Base-by-base conservation (phyloP, 1,284 basidiomycete genomes). In the Flammula alnicola region DNA sequence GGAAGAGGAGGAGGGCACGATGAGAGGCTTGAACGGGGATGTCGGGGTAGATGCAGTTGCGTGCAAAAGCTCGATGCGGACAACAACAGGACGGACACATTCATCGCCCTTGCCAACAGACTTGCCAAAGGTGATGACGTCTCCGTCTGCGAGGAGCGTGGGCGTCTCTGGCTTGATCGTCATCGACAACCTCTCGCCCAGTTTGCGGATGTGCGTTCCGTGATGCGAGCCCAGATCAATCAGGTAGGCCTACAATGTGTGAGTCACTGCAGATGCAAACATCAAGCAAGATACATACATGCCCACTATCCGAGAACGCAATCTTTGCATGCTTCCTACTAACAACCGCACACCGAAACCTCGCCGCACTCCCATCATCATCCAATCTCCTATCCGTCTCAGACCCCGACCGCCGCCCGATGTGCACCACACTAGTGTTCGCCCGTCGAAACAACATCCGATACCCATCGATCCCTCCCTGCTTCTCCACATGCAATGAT, bases 121-220 rank as follows among this genome's bases (percentile, higher is more conserved):
- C 69, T 88, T 89, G 54, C 87, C 87, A 62, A 90, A 87, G 1
- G 85, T 89, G 52, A 90, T 59, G 30, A 77, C 63, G 62, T 89
- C 87, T 49, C 84, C 85, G 59, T 87, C 79, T 26, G 71, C 62
- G 29, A 90, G 76, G 14, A 70, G 62, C 23, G 70, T 73, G 10
- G 79, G 74, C 1, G 68, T 69, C 53, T 83, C 77, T 14, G 80
- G 70, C 33, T 67, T 63, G 19, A 86, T 64, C 47, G 63, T 67
- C 52, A 62, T 77, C 8, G 77, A 73, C 12, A 71, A 58, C 7
- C 66, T 57, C 41, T 81, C 77, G 31, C 71, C 71, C n/a, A 71
- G 64, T 53, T 76, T 77, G 51, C 75, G 72, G 39, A 86, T 63
- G 56, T 83, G 75, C 1, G 83, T 86, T 1, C 83, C 84, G 62